phyloP scores from a whole-genome alignment of 306 rosid species.

The Prunus kanzakura region DNA sequence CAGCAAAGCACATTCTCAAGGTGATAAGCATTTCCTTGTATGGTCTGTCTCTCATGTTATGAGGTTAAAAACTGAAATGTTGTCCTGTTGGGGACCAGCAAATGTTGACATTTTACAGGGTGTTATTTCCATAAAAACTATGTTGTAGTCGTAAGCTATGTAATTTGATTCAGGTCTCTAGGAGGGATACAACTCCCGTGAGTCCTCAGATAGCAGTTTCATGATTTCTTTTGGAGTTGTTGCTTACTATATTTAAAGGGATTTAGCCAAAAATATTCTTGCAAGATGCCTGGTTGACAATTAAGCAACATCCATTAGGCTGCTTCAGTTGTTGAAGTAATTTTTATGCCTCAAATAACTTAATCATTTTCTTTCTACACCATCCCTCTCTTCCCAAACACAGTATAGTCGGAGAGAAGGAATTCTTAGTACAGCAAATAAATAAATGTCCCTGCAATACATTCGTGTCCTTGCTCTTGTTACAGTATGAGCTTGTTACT shows the following conservation, averaged over 20 bases:
- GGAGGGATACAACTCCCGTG: neutral
- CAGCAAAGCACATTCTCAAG: conserved; percentile 94
- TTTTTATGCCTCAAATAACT: neutral
- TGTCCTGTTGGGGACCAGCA: neutral
- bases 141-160: neutral
- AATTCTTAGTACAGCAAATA: neutral
- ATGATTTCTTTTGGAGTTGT: neutral
- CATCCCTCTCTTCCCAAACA: neutral
- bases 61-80: neutral
- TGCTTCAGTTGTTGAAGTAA: neutral
- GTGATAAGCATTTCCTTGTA: conserved; percentile 38
- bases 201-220: neutral
- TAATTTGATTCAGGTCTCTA: neutral
- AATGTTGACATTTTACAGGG: neutral
- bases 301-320: neutral
- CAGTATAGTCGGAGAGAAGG: neutral
- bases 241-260: neutral
- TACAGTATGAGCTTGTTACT: neutral
- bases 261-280: neutral
- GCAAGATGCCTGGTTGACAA: neutral
- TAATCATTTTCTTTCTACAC: neutral
- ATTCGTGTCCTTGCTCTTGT: neutral
- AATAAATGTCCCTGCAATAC: neutral
- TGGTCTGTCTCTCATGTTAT: neutral
- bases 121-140: neutral